Conservation (phyloP, 2,329 filamentous ascomycete genomes). For the Colletotrichum sp. region DNA sequence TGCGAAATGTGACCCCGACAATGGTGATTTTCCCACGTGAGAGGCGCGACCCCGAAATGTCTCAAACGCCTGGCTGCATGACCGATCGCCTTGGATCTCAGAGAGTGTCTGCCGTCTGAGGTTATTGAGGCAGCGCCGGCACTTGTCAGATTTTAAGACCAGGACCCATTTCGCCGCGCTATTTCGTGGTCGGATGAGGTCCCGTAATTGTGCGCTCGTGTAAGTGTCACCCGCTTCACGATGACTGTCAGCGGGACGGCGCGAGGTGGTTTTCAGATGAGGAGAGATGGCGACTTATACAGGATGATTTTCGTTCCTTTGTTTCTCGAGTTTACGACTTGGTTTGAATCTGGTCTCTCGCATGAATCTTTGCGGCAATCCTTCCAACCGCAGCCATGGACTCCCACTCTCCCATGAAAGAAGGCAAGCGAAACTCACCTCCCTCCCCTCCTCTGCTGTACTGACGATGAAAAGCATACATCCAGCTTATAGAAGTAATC, state of each 20-base stretch:
- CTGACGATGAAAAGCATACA: conserved; percentile 11
- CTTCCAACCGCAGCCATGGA: conserved; percentile 10
- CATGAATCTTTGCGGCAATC: not conserved
- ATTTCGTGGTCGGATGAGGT: not conserved
- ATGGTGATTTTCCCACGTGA: conserved; percentile 17
- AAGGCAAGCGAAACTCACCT: conserved; percentile 5
- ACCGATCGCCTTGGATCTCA: not conserved
- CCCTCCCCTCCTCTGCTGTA: not conserved
- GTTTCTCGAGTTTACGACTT: no score
- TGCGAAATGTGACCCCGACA: conserved; percentile 20
- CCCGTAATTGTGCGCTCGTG: not conserved
- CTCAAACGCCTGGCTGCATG: not conserved
- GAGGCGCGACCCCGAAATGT: not conserved
- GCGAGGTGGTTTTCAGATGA: not conserved
- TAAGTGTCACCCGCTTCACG: conserved; percentile 13
- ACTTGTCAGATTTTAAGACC: not conserved
- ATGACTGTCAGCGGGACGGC: not conserved
- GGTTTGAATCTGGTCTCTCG: not conserved
- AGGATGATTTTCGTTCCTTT: not conserved
- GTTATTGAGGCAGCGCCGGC: not conserved
- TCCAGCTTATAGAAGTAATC: conserved; percentile 22
- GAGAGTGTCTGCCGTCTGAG: accelerated
- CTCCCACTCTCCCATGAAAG: conserved; percentile 23
- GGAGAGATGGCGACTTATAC: not conserved
- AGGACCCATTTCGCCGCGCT: not conserved